Conservation (phyloP, 495 filamentous ascomycete genomes). For the Cercophora scortea region DNA sequence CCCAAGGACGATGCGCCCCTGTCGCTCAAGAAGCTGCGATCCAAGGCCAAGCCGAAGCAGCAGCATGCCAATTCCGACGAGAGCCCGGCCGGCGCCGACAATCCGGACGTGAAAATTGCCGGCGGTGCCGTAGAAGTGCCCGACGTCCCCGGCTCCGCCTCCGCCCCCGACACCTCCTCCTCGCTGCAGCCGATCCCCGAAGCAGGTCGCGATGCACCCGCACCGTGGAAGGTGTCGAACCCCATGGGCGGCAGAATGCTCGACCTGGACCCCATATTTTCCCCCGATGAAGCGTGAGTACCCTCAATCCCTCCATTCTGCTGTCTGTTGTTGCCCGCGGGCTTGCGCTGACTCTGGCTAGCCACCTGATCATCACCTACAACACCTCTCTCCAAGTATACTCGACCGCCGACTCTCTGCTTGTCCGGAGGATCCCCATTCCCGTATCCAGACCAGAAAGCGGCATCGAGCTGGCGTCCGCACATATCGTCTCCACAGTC, state of each 20-base stretch:
- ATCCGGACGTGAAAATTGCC: not conserved
- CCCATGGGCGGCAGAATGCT: conserved; percentile 62
- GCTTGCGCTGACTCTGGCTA: conserved; percentile 35
- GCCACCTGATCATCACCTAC: conserved; percentile 58
- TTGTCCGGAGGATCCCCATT: conserved; percentile 54
- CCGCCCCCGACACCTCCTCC: not conserved
- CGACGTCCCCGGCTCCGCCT: not conserved
- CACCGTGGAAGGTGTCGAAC: conserved; percentile 50
- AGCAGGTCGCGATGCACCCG: not conserved
- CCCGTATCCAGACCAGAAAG: conserved; percentile 14
- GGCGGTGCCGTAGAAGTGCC: conserved; percentile 7
- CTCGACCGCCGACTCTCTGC: conserved; percentile 69
- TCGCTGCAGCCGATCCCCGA: not conserved
- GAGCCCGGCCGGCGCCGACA: not conserved
- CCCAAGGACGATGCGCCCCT: conserved; percentile 19
- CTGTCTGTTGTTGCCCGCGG: not conserved
- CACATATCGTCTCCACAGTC: conserved; percentile 44
- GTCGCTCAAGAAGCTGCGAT: conserved; percentile 19
- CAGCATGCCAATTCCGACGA: conserved; percentile 1
- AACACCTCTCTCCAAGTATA: conserved; percentile 67
- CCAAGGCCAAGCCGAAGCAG: conserved; percentile 14
- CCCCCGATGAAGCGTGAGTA: conserved; percentile 70
- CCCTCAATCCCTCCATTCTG: not conserved
- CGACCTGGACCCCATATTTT: conserved; percentile 70
- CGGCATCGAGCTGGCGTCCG: conserved; percentile 10